Base-by-base conservation (phyloP, 2,329 filamentous ascomycete genomes). In the Alternaria arbusti region DNA sequence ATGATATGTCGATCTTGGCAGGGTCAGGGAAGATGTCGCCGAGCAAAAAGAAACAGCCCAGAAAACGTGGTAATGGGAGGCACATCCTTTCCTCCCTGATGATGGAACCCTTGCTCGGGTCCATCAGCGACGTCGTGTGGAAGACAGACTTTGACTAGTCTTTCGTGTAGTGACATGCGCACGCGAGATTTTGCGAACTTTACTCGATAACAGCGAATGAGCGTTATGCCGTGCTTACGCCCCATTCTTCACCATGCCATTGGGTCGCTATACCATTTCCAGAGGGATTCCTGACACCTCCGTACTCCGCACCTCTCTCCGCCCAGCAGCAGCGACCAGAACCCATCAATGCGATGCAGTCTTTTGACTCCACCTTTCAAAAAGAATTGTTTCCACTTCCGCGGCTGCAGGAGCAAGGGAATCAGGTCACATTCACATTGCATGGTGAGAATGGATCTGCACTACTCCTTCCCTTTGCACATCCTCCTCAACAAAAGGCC, bases 1-100 rank as follows among this genome's bases (percentile, higher is more conserved):
- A 25, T 40, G 23, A 47, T 54, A 65, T 58, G 56, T 55, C 58
- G 58, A 67, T 62, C 62, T 46, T 57, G 56, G 56, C 30, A 60
- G 17, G 36, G 50, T 25, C 45, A 22, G 20, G 36, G 50, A 43
- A 32, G 12, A 43, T 20, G 26, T 59, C 26, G 51, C 40, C 40
- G 40, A 45, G 40, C 36, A 49, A 32, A 45, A 52, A 51, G 51
- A 46, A 55, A 36, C 13, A 20, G 55, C 15, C 40, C 32, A 36
- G 15, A 44, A 61, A 66, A 57, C 49, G 54, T 64, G 57, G 54
- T 49, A 51, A 57, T 60, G 28, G 36, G 22, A 57, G 46, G 49
- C 49, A 26, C 17, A 50, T 22, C 44, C 52, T 25, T 15, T 51
- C 46, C 47, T 23, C 46, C 32, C 25, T 26, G 13, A 6, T n/a